Base-by-base conservation (phyloP, 192 early-diverging fungal genomes). In the Dimargaris cristalligena region DNA sequence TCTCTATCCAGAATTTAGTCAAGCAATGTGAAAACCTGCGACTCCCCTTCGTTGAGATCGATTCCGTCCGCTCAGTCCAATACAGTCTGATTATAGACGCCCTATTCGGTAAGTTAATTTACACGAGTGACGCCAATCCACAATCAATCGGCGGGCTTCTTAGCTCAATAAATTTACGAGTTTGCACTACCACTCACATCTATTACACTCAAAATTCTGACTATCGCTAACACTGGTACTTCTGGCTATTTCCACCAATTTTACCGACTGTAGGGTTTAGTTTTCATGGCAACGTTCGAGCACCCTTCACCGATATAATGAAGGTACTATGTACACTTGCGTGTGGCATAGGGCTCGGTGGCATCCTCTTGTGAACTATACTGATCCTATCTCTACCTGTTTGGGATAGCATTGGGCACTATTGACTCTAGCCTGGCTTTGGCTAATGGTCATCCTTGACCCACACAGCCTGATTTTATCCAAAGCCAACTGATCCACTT, bases 31-130 rank as follows among this genome's bases (percentile, higher is more conserved):
- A 65, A 4, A 73, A 73, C 20, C 79, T 91, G 34, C 52, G 76
- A 14, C 79, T 92, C 8, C 79, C 83, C 0, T 68, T 90, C 4
- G 71, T 82, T 0, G 62, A 74, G 20, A 64, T 60, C 26, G 28
- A 26, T 34, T 18, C 22, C 4, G 47, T 47, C 8, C 38, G 29
- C 13, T 28, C 59, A 31, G 10, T 2, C 8, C 4, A 71, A 28
- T 63, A 71, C n/a, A 80, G 87, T 62, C 46, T 94, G 6, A 69
- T 97, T 25, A 61, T 97, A 2, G 94, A 97, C 63, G 89, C 85
- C 1, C 64, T 97, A 22, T 97, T 97, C 74, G 92, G 87, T 80
- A 69, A 59, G 49, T 26, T 13, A 26, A 3, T 4, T 2, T 2
- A 26, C n/a, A n/a, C n/a, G n/a, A n/a, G n/a, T n/a, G n/a, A n/a